Evolutionary conservation across 192 early-diverging fungal genomes (phyloP).

Genomic region (Piromyces finnis): DNA sequence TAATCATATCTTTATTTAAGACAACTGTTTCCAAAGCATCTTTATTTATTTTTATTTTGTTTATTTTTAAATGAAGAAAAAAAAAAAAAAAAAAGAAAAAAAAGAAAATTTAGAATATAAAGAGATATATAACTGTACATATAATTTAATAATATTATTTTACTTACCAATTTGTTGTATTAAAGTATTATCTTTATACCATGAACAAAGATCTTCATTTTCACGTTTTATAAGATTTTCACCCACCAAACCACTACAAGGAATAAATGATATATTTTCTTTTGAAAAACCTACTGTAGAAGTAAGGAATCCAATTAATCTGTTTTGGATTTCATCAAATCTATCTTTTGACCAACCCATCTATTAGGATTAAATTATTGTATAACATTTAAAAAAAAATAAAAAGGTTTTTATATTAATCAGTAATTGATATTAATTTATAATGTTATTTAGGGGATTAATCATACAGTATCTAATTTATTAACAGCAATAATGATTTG

Average conservation of each 20-base stretch:
- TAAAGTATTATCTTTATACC: constrained; percentile 71
- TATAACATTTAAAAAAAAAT: background rate
- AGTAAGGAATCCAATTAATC: constrained; percentile 52
- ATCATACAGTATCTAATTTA: constrained; percentile 69
- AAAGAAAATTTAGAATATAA: too few relatives aligned
- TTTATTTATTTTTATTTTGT: too few relatives aligned
- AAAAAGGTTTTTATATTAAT: too few relatives aligned
- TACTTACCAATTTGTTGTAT: constrained; percentile 44
- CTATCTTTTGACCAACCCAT: constrained; percentile 64
- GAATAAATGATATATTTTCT: constrained; percentile 61
- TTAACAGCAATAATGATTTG: constrained; percentile 90
- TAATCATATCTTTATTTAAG: constrained; percentile 52
- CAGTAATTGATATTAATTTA: too few relatives aligned
- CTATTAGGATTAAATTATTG: too few relatives aligned
- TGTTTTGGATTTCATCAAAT: constrained; percentile 49
- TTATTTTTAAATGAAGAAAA: too few relatives aligned
- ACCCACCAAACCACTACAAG: constrained; percentile 78
- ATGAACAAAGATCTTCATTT: constrained; percentile 21
- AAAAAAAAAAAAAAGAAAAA: too few relatives aligned
- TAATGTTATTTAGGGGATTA: too few relatives aligned
- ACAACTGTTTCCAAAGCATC: constrained; percentile 48
- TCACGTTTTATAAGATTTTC: constrained; percentile 53
- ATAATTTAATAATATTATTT: background rate
- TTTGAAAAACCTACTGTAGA: constrained; percentile 59
- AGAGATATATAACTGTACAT: too few relatives aligned